Conservation (phyloP, 2,329 filamentous ascomycete species). For the Fusarium heterosporum region DNA sequence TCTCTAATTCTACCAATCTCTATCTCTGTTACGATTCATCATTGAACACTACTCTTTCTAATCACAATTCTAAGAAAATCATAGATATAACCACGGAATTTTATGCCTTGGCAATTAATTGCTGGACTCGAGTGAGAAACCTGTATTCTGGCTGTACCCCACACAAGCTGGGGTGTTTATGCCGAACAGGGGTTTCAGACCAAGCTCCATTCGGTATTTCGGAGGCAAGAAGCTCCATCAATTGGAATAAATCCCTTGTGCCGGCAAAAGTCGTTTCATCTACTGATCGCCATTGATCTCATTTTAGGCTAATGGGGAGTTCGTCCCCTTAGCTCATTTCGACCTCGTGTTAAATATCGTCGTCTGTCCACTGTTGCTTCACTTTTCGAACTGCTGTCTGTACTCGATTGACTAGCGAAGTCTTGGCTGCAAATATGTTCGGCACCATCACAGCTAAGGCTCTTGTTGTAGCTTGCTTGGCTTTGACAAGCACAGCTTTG, state of each 20-base stretch:
- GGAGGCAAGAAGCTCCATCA: slow-evolving; percentile 19
- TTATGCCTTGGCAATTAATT: too few relatives aligned
- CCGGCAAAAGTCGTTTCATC: slow-evolving; percentile 22
- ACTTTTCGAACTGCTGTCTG: background rate
- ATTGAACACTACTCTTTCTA: background rate
- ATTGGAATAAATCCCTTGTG: background rate
- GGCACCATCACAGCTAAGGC: background rate
- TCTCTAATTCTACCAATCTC: accelerated
- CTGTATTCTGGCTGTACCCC: background rate
- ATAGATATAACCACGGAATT: background rate
- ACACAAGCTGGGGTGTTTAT: background rate
- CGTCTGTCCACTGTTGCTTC: too few relatives aligned
- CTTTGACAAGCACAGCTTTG: slow-evolving; percentile 1
- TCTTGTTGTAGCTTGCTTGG: slow-evolving; percentile 18
- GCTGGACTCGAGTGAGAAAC: background rate
- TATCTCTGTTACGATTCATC: background rate
- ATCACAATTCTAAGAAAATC: too few relatives aligned
- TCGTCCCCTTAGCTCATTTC: background rate
- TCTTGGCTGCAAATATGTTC: background rate
- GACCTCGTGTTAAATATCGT: slow-evolving; percentile 3
- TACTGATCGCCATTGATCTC: slow-evolving; percentile 2
- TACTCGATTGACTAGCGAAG: accelerated
- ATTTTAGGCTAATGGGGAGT: slow-evolving; percentile 23
- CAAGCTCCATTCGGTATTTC: slow-evolving; percentile 11
- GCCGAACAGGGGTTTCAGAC: background rate